Evolutionary conservation across 805 yeast genomes (phyloP), one percentile per base, ranked within the genome.

Genomic region (Ogataea pilisensis): DNA sequence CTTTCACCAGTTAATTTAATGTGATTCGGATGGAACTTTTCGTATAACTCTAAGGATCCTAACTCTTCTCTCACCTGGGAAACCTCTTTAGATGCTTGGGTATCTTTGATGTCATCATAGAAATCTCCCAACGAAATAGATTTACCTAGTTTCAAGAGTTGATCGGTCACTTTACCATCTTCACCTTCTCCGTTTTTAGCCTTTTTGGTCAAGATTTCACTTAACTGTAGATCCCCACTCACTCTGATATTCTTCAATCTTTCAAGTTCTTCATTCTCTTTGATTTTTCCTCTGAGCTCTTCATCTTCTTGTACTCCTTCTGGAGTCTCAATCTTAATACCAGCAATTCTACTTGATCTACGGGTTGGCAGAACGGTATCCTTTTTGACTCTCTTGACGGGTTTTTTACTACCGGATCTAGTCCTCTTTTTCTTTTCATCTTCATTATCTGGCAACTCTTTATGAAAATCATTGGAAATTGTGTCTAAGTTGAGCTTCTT

Each of bases 291-390:
- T 39, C 62, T 69, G 16, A 62, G 44, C 42, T 64, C 68, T 24
- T 55, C 55, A 37, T 54, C 60, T 37, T 66, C 69, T 32, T 64
- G 69, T 6, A 73, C 66, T 37, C 72, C 76, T 43, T 80, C 90
- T 39, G 73, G 58, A 7, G 49, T 37, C 28, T 58, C 62, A 9
- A 53, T 44, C 44, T 76, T 69, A 1, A 78, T 72, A 2, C 96
- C 96, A 4, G 87, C 86, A 19, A 90, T 55, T 48, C 97, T 69
- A 37, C 88, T 70, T 0, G 96, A 88, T 45, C 89, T 72, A 57
- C 96, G 70, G 1, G 80, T 69, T 0, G 95, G 95, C 13, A 69
- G 55, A 2, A 45, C 41, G 26, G 60, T 54, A 38, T 54, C 61
- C 11, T 60, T 63, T 21, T 60, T 57, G 8, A 57, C 54, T 30